These are phyloP conservation scores for Davidsoniella neocaledoniae DNA, from an alignment of 2,329 filamentous ascomycete genomes.

Conservation along the genomic window DNA sequence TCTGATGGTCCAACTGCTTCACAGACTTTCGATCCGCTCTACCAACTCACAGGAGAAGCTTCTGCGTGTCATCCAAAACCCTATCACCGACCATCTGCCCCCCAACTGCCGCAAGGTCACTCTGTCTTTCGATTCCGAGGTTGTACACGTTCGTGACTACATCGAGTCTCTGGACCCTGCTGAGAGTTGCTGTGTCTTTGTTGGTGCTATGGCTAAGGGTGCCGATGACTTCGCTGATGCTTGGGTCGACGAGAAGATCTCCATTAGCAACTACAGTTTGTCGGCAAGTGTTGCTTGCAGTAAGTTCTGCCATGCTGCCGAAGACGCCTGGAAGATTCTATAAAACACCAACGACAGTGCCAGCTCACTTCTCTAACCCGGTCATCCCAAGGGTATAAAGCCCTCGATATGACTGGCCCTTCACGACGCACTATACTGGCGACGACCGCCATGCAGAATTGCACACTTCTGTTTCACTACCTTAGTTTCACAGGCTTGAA, in stretches of 20 bases:
- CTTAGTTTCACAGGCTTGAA: no score
- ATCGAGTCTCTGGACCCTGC: slow-evolving; percentile 60
- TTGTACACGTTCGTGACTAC: slow-evolving; percentile 80
- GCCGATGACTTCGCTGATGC: slow-evolving; percentile 87
- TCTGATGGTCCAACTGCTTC: slow-evolving; percentile 94
- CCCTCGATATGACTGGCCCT: no score
- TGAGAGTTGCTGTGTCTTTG: slow-evolving; percentile 94
- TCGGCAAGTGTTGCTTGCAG: slow-evolving; percentile 97
- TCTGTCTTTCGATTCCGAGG: slow-evolving; percentile 77
- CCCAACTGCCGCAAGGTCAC: slow-evolving; percentile 97
- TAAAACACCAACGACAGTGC: slow-evolving; percentile 27
- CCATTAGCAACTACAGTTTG: slow-evolving; percentile 94
- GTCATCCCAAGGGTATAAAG: neutral
- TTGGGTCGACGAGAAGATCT: slow-evolving; percentile 92
- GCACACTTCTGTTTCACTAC: no score
- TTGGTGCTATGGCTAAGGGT: slow-evolving; percentile 97
- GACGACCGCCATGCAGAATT: no score
- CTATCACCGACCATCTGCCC: slow-evolving; percentile 90
- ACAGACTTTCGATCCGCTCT: slow-evolving; percentile 87
- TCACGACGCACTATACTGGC: no score
- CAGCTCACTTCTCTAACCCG: no score
- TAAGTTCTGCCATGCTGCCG: slow-evolving; percentile 97
- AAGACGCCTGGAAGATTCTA: slow-evolving; percentile 89
- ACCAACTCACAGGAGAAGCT: slow-evolving; percentile 97
- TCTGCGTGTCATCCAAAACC: slow-evolving; percentile 92